A percentile compares a stretch with the other conserved stretches of the same genome.
Conservation (phyloP, 2,329 filamentous ascomycete species). For the Colletotrichum coccodes region DNA sequence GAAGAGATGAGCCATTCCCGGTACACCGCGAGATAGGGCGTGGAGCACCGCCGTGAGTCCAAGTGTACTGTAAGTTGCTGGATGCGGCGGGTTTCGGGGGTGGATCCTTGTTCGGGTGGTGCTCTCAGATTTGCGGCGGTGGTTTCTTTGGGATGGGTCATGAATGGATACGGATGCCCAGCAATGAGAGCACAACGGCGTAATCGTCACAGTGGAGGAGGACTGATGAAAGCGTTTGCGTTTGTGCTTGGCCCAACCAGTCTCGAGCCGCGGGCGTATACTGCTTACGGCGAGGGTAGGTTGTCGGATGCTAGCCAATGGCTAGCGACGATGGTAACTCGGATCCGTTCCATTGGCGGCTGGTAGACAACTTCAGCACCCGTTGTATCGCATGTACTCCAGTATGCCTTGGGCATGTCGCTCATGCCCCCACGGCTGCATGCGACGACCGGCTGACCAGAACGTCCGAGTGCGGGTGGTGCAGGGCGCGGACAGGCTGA, state of each 20-base stretch:
- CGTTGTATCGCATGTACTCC: not conserved
- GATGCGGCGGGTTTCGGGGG: conserved; percentile 22
- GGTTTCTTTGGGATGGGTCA: conserved; percentile 8
- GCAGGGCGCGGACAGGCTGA: not conserved
- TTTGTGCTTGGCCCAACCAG: not conserved
- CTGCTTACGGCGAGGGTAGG: not conserved
- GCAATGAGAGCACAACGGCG: conserved; percentile 6
- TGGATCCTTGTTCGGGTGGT: conserved; percentile 13
- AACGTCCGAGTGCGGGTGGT: conserved; percentile 28
- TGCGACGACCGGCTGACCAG: conserved; percentile 26
- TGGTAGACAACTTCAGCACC: not conserved
- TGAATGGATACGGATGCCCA: conserved; percentile 12
- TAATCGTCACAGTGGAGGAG: conserved; percentile 20
- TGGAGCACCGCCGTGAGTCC: not conserved
- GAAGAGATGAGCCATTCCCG: not conserved
- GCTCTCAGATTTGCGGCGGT: not conserved
- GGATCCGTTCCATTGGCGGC: not conserved
- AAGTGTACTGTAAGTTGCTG: not conserved
- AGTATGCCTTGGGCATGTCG: conserved; percentile 4
- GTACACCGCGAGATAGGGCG: not conserved
- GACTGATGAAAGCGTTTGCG: conserved; percentile 8
- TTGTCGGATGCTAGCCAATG: not conserved
- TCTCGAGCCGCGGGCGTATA: not conserved
- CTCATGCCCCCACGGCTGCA: conserved; percentile 25
- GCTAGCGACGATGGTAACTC: not conserved